Conservation (phyloP, 345 rosid species). For the Lepidium aucheri region DNA sequence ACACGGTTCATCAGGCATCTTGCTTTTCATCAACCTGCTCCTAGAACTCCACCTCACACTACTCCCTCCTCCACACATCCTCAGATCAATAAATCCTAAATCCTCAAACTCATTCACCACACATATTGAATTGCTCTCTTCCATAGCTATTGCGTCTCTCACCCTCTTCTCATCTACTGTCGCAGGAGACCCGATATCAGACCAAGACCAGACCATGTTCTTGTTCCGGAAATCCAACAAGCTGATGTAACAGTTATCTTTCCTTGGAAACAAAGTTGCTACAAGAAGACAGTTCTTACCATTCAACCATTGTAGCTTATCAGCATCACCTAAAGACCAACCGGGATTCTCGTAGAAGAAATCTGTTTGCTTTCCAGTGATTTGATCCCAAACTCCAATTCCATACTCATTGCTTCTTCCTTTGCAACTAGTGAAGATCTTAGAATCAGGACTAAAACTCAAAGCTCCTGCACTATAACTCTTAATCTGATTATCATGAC, state of each 20-base stretch:
- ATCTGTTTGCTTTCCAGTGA: conserved; percentile 71
- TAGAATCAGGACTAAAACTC: conserved; percentile 52
- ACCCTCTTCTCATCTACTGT: conserved; percentile 74
- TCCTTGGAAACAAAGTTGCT: conserved; percentile 92
- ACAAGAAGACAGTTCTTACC: conserved; percentile 73
- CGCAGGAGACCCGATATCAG: conserved; percentile 55
- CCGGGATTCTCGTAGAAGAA: conserved; percentile 80
- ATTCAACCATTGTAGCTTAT: conserved; percentile 77
- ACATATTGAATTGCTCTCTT: conserved; percentile 67
- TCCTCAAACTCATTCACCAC: conserved; percentile 96
- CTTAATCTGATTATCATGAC: conserved; percentile 65
- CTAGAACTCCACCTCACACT: conserved; percentile 96
- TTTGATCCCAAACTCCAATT: conserved; percentile 94
- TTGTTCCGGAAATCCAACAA: conserved; percentile 78
- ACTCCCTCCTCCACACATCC: conserved; percentile 39
- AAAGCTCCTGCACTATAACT: conserved; percentile 89
- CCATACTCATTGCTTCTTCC: conserved; percentile 95
- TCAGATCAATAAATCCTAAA: conserved; percentile 89
- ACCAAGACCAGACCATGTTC: conserved; percentile 96
- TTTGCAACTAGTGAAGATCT: conserved; percentile 76
- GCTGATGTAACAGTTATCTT: conserved; percentile 92
- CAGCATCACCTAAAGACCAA: conserved; percentile 96
- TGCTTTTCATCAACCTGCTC: conserved; percentile 78
- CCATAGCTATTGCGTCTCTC: conserved; percentile 92
- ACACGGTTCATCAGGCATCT: conserved; percentile 86